Evolutionary conservation across 177 flowering plant species (phyloP), one percentile per base, ranked within the genome.

Genomic region (Tripterygium wilfordii): DNA sequence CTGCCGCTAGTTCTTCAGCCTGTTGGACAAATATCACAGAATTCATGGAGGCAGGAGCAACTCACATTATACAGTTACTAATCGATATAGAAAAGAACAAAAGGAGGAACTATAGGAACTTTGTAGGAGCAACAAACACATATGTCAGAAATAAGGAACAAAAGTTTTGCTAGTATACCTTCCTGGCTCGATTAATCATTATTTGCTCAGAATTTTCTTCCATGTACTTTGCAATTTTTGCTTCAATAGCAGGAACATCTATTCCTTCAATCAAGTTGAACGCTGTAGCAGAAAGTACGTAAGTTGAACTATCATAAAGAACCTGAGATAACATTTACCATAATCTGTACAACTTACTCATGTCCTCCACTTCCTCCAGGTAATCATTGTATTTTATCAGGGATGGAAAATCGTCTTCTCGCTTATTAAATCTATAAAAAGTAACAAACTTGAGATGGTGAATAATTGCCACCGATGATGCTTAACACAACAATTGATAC

Each of bases 1-100:
- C 98, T 51, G 89, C 88, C 26, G 88, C 89, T n/a, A 76, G 60
- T 52, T 91, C 98, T 69, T 91, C 92, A 28, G 98, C 98, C 96
- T 76, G 56, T 47, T 42, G 58, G 36, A 45, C 30, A 19, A 56
- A 14, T 17, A 42, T 16, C 9, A 48, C 46, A 27, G 32, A 36
- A 24, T n/a, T n/a, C n/a, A n/a, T n/a, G n/a, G n/a, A n/a, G n/a
- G n/a, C n/a, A n/a, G n/a, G n/a, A n/a, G n/a, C n/a, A n/a, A n/a
- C n/a, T n/a, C n/a, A n/a, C n/a, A n/a, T n/a, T n/a, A n/a, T n/a
- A n/a, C n/a, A n/a, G n/a, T n/a, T n/a, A n/a, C n/a, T n/a, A n/a
- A n/a, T n/a, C n/a, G n/a, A n/a, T n/a, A n/a, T n/a, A n/a, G n/a
- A n/a, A n/a, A n/a, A n/a, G n/a, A n/a, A n/a, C n/a, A n/a, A n/a